Conservation (phyloP, 2,329 filamentous ascomycete species). For the Ophiosphaerella korrae region DNA sequence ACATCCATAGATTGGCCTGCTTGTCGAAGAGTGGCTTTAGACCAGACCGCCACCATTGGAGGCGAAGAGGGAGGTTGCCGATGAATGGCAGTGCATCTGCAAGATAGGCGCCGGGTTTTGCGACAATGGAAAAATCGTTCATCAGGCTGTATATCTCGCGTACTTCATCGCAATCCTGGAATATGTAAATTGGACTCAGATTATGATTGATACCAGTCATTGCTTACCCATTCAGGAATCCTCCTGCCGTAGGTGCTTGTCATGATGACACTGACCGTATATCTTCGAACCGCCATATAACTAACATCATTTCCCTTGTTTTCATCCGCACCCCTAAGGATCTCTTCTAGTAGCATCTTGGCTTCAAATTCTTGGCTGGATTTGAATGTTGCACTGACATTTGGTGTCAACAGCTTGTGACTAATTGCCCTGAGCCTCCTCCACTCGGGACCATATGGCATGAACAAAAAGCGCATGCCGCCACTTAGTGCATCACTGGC, state of each 20-base stretch:
- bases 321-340: slow-evolving; percentile 39
- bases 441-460: slow-evolving; percentile 52
- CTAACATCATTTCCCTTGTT: slow-evolving; percentile 24
- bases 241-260: slow-evolving; percentile 43
- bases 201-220: not conserved
- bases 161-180: slow-evolving; percentile 39
- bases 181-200: not conserved
- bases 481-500: slow-evolving; percentile 48
- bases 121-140: slow-evolving; percentile 40
- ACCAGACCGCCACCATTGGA: slow-evolving; percentile 40
- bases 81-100: slow-evolving; percentile 40
- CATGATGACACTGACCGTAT: slow-evolving; percentile 44
- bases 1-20: slow-evolving; percentile 42
- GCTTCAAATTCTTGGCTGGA: slow-evolving; percentile 54
- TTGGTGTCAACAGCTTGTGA: slow-evolving; percentile 46
- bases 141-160: slow-evolving; percentile 42
- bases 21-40: slow-evolving; percentile 37
- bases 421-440: slow-evolving; percentile 47
- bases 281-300: slow-evolving; percentile 38
- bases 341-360: slow-evolving; percentile 52
- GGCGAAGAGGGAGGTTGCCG: slow-evolving; percentile 26
- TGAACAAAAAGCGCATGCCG: slow-evolving; percentile 49
- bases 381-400: slow-evolving; percentile 47
- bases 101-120: slow-evolving; percentile 36
- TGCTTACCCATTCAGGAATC: slow-evolving; percentile 39